Percentiles rank a stretch among this genome's conserved stretches.
These are phyloP conservation scores for Geranomyces michiganensis DNA, from an alignment of 192 early-diverging fungal genomes.

Conservation along the genomic window DNA sequence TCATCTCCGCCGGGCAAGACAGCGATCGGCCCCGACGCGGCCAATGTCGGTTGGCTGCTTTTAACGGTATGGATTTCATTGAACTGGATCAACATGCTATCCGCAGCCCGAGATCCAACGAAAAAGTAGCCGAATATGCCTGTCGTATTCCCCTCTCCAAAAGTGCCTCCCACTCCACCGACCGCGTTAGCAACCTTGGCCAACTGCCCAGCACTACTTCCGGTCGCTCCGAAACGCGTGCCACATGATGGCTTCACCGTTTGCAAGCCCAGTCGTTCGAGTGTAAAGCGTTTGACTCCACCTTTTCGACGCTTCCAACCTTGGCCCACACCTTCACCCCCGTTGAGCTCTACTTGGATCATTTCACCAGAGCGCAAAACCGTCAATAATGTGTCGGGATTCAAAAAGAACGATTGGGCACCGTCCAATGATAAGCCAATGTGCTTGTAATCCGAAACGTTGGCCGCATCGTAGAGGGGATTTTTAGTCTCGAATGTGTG, in stretches of 20 bases:
- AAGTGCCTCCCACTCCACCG: constrained; percentile 15
- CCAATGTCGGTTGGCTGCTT: neutral
- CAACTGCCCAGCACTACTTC: constrained; percentile 8
- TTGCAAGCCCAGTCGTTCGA: constrained; percentile 37
- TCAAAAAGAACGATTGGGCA: constrained; percentile 63
- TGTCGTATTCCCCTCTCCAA: constrained; percentile 16
- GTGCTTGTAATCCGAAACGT: constrained; percentile 49
- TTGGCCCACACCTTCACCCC: constrained; percentile 56
- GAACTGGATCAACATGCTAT: constrained; percentile 74
- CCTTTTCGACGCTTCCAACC: constrained; percentile 68
- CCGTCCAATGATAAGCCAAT: constrained; percentile 77
- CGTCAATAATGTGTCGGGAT: constrained; percentile 71
- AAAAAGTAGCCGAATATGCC: constrained; percentile 63
- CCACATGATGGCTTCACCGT: constrained; percentile 21
- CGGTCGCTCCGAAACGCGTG: constrained; percentile 17
- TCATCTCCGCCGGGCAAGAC: neutral
- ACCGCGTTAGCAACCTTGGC: constrained; percentile 16
- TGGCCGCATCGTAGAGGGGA: constrained; percentile 45
- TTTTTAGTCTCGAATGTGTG: constrained; percentile 38
- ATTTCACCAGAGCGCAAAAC: constrained; percentile 74
- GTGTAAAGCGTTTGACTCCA: constrained; percentile 74
- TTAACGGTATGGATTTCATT: constrained; percentile 29
- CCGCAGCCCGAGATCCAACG: constrained; percentile 66
- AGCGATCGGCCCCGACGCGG: neutral
- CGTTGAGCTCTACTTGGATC: constrained; percentile 69